Evolutionary conservation across 176 grass and related monocot genomes (phyloP).

Genomic region (Oropetium thomaeum): DNA sequence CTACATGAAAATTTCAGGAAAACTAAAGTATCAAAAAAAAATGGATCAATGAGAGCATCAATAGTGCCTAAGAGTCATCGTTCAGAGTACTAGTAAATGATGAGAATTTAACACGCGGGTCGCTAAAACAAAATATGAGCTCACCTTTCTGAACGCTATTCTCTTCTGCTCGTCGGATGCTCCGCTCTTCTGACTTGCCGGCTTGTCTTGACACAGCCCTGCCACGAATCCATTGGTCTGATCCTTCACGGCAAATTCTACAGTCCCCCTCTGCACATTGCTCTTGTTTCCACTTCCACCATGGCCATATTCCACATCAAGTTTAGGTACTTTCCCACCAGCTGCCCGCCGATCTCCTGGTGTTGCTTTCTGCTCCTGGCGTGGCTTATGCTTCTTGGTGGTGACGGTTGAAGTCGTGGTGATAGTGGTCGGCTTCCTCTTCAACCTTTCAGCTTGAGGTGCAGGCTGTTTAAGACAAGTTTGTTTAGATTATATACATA

Average conservation of each 20-base stretch:
- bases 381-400: background rate
- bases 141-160: constrained; percentile 7
- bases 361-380: no score
- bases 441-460: background rate
- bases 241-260: background rate
- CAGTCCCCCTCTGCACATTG: background rate
- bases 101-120: background rate
- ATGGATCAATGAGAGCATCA: background rate
- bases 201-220: background rate
- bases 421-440: background rate
- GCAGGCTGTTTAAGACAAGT: background rate
- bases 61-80: background rate
- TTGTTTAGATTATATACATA: background rate
- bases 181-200: background rate
- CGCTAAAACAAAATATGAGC: background rate
- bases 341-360: background rate
- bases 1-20: background rate
- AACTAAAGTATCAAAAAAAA: background rate
- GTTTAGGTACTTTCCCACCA: background rate
- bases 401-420: background rate
- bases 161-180: background rate
- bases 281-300: background rate
- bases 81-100: background rate
- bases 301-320: background rate
- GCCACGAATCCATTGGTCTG: background rate